Conservation (phyloP, 768 basidiomycete genomes). For the Mycena galericulata region DNA sequence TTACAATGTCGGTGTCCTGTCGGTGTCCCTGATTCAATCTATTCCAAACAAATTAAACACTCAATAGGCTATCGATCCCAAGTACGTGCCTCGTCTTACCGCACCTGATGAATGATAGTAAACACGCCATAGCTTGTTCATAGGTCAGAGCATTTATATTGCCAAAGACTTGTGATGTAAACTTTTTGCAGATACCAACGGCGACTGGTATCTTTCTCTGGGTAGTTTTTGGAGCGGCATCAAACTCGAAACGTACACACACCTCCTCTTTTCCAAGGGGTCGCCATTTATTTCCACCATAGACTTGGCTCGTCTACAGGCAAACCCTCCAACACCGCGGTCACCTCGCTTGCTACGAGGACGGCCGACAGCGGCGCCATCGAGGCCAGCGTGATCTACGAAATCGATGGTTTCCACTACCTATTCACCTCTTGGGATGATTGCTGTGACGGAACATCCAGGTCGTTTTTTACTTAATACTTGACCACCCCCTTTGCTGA, state of each 20-base stretch:
- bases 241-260: conserved; percentile 49
- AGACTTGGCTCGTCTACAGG: conserved; percentile 56
- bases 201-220: conserved; percentile 61
- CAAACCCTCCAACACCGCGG: conserved; percentile 50
- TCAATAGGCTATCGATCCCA: conserved; percentile 64
- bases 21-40: conserved; percentile 36
- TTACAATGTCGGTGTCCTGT: conserved; percentile 48
- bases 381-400: conserved; percentile 62
- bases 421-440: conserved; percentile 68
- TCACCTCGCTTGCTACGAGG: conserved; percentile 60
- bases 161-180: not conserved
- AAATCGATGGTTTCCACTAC: conserved; percentile 61
- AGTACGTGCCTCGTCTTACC: conserved; percentile 48
- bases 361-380: conserved; percentile 58
- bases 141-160: conserved; percentile 37
- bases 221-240: conserved; percentile 72
- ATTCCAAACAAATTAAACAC: conserved; percentile 39
- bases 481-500: conserved; percentile 66
- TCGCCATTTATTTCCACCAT: not conserved
- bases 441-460: conserved; percentile 62
- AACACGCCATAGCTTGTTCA: conserved; percentile 42
- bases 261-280: not conserved
- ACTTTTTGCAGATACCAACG: conserved; percentile 46
- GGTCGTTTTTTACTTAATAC: conserved; percentile 73
- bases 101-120: not conserved